Evolutionary conservation across 1,284 basidiomycete genomes (phyloP), one percentile per base, ranked within the genome.

Genomic region (Apiotrichum domesticum): DNA sequence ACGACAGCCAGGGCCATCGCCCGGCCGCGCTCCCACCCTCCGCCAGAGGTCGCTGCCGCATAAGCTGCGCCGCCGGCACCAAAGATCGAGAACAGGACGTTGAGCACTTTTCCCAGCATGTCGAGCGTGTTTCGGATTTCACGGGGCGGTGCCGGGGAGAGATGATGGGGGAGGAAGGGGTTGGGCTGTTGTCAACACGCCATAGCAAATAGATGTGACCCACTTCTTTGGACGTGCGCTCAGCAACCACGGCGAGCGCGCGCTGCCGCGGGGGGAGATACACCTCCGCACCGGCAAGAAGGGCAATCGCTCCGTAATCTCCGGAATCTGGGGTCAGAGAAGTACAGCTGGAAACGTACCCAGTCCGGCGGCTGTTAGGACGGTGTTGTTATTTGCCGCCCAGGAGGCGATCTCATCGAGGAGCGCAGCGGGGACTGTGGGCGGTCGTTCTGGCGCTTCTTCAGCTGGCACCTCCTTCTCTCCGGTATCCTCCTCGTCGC

Each of bases 31-130:
- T 53, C 50, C 52, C 70, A 75, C 6, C 73, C 72, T 6, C 66
- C 69, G 2, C 70, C 68, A 2, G 62, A 60, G 4, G 55, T 61
- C 2, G 65, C 59, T 0, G 66, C 73, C 11, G 68, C 63, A 56
- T 71, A 73, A 10, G 71, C 71, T 2, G 70, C 73, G 7, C 58
- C 63, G 8, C 65, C 68, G 9, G 64, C 63, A 0, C 73, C 73
- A 47, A 70, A 58, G 6, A 73, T 67, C 4, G 69, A 70, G 61
- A 75, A 75, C 35, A 73, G 59, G 34, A 75, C 65, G 52, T 75
- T 75, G 56, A 73, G 54, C 1, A 62, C 51, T 3, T 68, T 75
- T 3, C 71, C 60, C 6, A 75, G 56, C 40, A 66, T 61, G 11
- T 62, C 61, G 9, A 58, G 55, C n/a, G 70, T 48, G 7, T 51